Evolutionary conservation across 306 rosid species (phyloP).

Genomic region (Trifolium fragiferum): DNA sequence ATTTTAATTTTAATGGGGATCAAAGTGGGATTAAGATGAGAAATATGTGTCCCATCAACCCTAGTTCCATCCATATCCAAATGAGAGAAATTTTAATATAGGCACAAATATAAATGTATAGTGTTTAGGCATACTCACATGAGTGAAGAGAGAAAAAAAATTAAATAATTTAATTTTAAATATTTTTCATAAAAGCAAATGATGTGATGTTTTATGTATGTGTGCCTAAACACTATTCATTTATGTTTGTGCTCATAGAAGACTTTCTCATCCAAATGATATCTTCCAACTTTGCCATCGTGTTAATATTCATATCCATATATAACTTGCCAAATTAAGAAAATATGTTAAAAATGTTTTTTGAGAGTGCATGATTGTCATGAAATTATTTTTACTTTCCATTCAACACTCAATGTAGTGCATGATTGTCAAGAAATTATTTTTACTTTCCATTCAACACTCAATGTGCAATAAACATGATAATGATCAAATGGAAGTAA

Average conservation of each 20-base stretch:
- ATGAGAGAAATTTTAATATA: too few relatives aligned
- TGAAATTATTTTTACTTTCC: neutral
- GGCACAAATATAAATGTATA: too few relatives aligned
- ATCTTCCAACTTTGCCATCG: neutral
- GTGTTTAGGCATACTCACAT: too few relatives aligned
- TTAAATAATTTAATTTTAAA: too few relatives aligned
- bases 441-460: slow-evolving; percentile 1
- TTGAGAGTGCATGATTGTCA: neutral
- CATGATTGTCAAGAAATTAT: neutral
- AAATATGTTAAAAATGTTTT: neutral
- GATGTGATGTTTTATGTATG: too few relatives aligned
- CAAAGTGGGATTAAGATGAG: neutral
- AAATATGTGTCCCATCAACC: neutral
- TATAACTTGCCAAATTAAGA: neutral
- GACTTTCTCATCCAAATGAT: too few relatives aligned
- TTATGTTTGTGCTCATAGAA: too few relatives aligned
- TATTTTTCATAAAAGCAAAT: too few relatives aligned
- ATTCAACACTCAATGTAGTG: slow-evolving; percentile 5
- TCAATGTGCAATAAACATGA: neutral
- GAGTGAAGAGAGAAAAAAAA: too few relatives aligned
- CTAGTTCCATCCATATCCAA: neutral
- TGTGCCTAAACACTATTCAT: too few relatives aligned
- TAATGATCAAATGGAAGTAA: neutral
- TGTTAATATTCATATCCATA: neutral
- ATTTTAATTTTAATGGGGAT: neutral